Percentiles rank a stretch among this genome's conserved stretches.
Evolutionary conservation across 306 rosid genomes (phyloP).

Genomic region (Begonia loranthoides): DNA sequence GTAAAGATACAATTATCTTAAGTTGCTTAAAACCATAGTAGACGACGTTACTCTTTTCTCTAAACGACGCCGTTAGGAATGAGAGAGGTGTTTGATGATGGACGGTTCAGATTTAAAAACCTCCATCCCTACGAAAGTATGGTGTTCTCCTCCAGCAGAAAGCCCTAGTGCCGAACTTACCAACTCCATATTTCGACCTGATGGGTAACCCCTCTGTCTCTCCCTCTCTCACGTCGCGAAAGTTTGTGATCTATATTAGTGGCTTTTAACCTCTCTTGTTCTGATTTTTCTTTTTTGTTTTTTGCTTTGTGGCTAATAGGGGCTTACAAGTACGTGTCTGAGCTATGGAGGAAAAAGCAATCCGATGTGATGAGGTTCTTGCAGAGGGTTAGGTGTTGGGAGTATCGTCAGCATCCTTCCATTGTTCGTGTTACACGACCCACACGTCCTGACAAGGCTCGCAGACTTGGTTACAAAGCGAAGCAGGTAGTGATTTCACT

Average conservation of each 20-base stretch:
- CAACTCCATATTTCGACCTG: not conserved
- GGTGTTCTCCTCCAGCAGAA: not conserved
- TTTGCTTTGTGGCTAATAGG: slow-evolving; percentile 1
- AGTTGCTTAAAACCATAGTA: too few species aligned
- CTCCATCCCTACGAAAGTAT: not conserved
- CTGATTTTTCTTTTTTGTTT: not conserved
- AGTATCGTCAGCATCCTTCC: slow-evolving; percentile 27
- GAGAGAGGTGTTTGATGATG: not conserved
- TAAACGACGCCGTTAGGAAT: not conserved
- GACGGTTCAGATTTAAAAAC: slow-evolving; percentile 4
- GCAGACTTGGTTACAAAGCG: slow-evolving; percentile 27
- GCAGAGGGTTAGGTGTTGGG: slow-evolving; percentile 18
- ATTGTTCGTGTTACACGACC: slow-evolving; percentile 20
- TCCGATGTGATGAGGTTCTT: slow-evolving; percentile 18
- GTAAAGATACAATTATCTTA: too few species aligned
- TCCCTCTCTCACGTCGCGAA: not conserved
- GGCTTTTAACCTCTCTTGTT: not conserved
- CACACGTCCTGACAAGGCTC: slow-evolving; percentile 24
- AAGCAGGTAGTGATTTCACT: slow-evolving; percentile 13
- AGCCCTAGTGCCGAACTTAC: slow-evolving; percentile 5
- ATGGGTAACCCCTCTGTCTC: slow-evolving; percentile 8
- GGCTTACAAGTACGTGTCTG: slow-evolving; percentile 20
- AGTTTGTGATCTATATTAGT: too few species aligned
- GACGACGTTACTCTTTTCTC: not conserved
- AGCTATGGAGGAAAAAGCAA: slow-evolving; percentile 21